These are phyloP conservation scores for Phytophthora palmivora DNA, from an alignment of 352 stramenopile genomes.

Conservation along the genomic window DNA sequence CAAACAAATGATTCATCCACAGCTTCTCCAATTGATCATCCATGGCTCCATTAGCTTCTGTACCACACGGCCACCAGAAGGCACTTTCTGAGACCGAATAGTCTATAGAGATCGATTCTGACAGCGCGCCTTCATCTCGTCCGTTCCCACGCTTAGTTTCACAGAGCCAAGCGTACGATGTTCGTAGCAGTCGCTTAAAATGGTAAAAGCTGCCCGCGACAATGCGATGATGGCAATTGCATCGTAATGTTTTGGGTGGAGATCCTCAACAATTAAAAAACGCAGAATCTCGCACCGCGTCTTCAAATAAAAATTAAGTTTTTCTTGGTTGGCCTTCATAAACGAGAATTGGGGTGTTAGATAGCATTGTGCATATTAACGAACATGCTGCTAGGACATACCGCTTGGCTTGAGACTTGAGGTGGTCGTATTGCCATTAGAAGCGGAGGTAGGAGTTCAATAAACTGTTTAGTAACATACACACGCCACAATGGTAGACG, in stretches of 20 bases:
- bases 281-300: conserved; percentile 56
- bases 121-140: conserved; percentile 75
- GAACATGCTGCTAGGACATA: conserved; percentile 15
- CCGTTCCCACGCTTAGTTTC: conserved; percentile 20
- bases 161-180: conserved; percentile 42
- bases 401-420: conserved; percentile 49
- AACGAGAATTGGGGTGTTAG: too few relatives aligned
- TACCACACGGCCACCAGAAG: conserved; percentile 83
- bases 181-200: conserved; percentile 85
- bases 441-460: conserved; percentile 74
- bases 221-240: conserved; percentile 54
- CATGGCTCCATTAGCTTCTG: conserved; percentile 9
- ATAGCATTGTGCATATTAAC: not conserved
- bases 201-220: conserved; percentile 68
- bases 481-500: conserved; percentile 65
- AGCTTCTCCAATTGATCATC: conserved; percentile 44
- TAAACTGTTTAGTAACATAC: conserved; percentile 83
- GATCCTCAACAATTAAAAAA: conserved; percentile 63
- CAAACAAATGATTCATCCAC: conserved; percentile 82
- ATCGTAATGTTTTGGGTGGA: conserved; percentile 59
- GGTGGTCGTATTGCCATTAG: conserved; percentile 74
- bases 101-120: conserved; percentile 75
- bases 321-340: conserved; percentile 52
- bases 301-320: conserved; percentile 70
- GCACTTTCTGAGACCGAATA: conserved; percentile 78